Base-by-base conservation (phyloP, 495 filamentous ascomycete genomes). In the Aspergillus sparsus region DNA sequence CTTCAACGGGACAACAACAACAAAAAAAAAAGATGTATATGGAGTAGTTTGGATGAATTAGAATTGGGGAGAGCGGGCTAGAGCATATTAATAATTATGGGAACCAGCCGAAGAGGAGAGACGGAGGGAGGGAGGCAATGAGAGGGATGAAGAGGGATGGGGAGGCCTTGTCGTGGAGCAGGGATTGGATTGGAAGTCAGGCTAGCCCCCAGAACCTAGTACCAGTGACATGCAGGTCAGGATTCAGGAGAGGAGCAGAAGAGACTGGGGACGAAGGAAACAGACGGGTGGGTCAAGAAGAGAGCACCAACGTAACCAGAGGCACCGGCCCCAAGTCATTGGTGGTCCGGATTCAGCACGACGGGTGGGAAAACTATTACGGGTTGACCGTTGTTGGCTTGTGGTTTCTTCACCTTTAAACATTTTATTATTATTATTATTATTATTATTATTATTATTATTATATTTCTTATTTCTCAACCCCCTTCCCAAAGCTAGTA, bases 171-270 rank as follows among this genome's bases (percentile, higher is more conserved):
- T 21, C 44, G 35, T 34, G n/a, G 44, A 54, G 49, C 37, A 32
- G 11, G 21, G 21, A 27, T 27, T 27, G 21, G 21, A 27, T 27
- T 27, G 18, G 33, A 18, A 42, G 52, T 7, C 44, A 21, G 52
- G 44, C 49, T 55, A 42, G 21, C 16, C 34, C 8, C 52, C 18
- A 50, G 21, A 27, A 27, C 21, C 21, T 12, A 35, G n/a, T n/a
- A n/a, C n/a, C n/a, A n/a, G 52, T 58, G 60, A 54, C 60, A 62
- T 62, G 60, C 60, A 61, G 60, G 46, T 49, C n/a, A 55, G 54
- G 54, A 57, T 46, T 63, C 55, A 58, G 53, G 61, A 62, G 59
- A 56, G 59, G 18, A 39, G 59, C 55, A 58, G 53, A 55, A 62
- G 59, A 52, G 59, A n/a, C 39, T 18, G 46, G 46, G 56, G 56